Conservation (phyloP, 257 asterid species). For the Solanum ossicruentum region DNA sequence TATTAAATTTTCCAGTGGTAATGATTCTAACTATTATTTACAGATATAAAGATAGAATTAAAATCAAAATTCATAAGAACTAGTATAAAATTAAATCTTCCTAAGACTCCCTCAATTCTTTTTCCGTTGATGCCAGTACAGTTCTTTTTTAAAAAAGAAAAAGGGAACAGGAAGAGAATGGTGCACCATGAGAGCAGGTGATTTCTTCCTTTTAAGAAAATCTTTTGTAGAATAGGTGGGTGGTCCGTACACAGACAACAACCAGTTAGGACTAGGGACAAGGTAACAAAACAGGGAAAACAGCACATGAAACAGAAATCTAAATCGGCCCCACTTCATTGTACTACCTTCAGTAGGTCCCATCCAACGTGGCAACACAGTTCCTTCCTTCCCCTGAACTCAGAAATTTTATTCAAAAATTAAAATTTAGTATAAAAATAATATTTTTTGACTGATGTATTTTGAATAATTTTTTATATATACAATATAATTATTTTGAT, state of each 20-base stretch:
- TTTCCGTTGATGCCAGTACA: too few species aligned
- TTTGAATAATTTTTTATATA: too few species aligned
- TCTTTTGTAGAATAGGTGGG: neutral
- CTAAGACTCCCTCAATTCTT: too few species aligned
- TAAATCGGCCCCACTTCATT: slow-evolving; percentile 16
- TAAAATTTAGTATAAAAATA: too few species aligned
- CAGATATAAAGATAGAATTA: too few species aligned
- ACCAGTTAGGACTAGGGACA: slow-evolving; percentile 43
- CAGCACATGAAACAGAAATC: slow-evolving; percentile 27
- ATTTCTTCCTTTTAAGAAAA: neutral
- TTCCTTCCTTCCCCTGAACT: neutral
- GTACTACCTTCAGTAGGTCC: neutral
- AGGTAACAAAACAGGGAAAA: slow-evolving; percentile 28
- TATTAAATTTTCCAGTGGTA: too few species aligned
- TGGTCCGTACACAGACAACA: slow-evolving; percentile 28
- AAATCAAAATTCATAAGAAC: too few species aligned
- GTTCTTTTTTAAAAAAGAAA: neutral
- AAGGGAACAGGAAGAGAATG: neutral
- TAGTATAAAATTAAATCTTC: too few species aligned
- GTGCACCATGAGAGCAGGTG: slow-evolving; percentile 6
- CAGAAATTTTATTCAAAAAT: too few species aligned
- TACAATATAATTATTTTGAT: too few species aligned
- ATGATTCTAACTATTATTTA: too few species aligned
- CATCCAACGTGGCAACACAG: slow-evolving; percentile 7
- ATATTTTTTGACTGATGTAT: too few species aligned